Evolutionary conservation across 768 basidiomycete genomes (phyloP).

Genomic region (Psilocybe cyanescens): DNA sequence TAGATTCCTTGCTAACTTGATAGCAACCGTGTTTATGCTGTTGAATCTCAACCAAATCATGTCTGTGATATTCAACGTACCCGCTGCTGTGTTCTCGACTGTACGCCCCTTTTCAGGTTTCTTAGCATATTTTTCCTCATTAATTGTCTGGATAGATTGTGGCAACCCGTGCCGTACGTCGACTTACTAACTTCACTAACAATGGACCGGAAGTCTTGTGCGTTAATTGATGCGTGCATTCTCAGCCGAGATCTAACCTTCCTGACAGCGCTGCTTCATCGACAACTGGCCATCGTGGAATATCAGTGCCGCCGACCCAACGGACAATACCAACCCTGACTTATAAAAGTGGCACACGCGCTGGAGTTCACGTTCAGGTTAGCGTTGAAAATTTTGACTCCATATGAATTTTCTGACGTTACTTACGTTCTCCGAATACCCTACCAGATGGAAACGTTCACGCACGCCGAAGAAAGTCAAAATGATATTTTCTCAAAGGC

Average conservation of each 20-base stretch:
- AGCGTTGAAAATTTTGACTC: constrained; percentile 3
- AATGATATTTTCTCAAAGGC: constrained; percentile 23
- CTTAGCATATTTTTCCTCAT: background rate
- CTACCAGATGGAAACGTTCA: constrained; percentile 53
- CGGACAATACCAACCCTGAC: constrained; percentile 26
- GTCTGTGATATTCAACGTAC: constrained; percentile 69
- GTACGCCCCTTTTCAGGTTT: constrained; percentile 31
- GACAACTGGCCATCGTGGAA: constrained; percentile 29
- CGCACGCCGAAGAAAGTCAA: constrained; percentile 36
- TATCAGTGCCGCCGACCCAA: constrained; percentile 9
- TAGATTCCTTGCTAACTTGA: constrained; percentile 47
- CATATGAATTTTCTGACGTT: background rate
- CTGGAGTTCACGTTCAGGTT: constrained; percentile 53
- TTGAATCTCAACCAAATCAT: constrained; percentile 68
- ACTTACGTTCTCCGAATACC: background rate
- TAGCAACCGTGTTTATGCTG: constrained; percentile 67
- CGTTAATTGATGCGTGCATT: constrained; percentile 18
- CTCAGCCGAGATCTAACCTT: background rate
- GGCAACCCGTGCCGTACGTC: constrained; percentile 62
- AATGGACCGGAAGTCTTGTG: constrained; percentile 50
- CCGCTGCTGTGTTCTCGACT: constrained; percentile 58
- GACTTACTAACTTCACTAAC: constrained; percentile 54
- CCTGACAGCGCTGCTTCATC: constrained; percentile 24
- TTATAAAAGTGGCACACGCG: constrained; percentile 18
- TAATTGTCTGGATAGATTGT: constrained; percentile 44